Percentiles rank a stretch among this genome's conserved stretches.
phyloP scores from a whole-genome alignment of 306 rosid genomes.

The Rosa multiflora region DNA sequence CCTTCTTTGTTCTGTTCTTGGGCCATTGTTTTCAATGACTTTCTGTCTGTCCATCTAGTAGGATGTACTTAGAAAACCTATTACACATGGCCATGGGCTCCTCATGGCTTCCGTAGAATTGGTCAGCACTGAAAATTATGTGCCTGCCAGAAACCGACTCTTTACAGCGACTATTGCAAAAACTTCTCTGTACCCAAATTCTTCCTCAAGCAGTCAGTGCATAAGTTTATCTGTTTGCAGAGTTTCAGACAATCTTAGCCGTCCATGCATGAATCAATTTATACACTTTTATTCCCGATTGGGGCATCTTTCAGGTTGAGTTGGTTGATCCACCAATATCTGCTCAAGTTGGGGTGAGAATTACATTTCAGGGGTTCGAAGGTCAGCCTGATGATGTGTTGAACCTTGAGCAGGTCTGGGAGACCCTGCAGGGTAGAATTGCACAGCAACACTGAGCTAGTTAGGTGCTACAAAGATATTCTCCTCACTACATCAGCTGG shows the following conservation, averaged over 20 bases:
- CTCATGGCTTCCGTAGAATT: background rate
- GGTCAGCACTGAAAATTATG: background rate
- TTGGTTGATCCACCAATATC: slow-evolving; percentile 80
- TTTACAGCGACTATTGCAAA: background rate
- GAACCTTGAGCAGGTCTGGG: slow-evolving; percentile 96
- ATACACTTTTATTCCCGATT: background rate
- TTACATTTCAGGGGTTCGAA: slow-evolving; percentile 56
- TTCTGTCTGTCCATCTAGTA: background rate
- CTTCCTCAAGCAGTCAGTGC: background rate
- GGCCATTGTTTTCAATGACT: background rate
- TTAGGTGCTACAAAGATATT: slow-evolving; percentile 71
- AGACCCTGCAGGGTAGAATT: slow-evolving; percentile 83
- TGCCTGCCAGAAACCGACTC: background rate
- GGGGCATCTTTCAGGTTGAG: slow-evolving; percentile 53
- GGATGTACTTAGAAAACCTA: background rate
- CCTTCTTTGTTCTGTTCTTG: background rate
- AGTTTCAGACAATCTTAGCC: background rate
- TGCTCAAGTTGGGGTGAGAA: slow-evolving; percentile 73
- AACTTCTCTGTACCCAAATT: background rate
- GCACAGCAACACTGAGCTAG: slow-evolving; percentile 43
- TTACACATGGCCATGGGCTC: background rate
- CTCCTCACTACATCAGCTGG: slow-evolving; percentile 86
- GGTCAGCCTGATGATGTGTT: slow-evolving; percentile 77
- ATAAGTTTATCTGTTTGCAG: background rate
- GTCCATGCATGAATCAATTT: background rate